Conservation (phyloP, 106 monocot species). For the Chionographis japonica region DNA sequence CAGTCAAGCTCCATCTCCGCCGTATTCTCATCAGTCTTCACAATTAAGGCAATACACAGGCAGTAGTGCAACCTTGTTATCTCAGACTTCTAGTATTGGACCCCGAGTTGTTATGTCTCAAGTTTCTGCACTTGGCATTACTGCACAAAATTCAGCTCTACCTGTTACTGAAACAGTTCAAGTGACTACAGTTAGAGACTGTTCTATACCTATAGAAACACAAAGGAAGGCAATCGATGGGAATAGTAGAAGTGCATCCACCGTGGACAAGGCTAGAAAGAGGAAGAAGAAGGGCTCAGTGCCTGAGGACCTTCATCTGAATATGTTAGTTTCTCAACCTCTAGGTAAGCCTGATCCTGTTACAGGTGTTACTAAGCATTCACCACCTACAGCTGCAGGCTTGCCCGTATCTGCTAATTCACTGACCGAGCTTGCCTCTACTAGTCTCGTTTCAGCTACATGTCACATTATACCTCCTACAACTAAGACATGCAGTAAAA, state of each 20-base stretch:
- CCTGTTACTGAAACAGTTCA: constrained; percentile 40
- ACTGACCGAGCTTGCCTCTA: constrained; percentile 20
- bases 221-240: too few relatives aligned
- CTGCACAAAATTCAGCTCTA: constrained; percentile 21
- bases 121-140: constrained; percentile 27
- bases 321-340: constrained; percentile 31
- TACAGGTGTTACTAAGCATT: constrained; percentile 12
- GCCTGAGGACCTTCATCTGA: constrained; percentile 10
- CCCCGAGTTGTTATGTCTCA: constrained; percentile 38
- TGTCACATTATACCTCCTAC: constrained; percentile 23
- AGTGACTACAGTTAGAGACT: constrained; percentile 35
- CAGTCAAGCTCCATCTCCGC: constrained; percentile 43
- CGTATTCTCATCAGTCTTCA: constrained; percentile 47
- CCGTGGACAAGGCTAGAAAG: constrained; percentile 58
- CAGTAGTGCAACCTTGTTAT: constrained; percentile 32
- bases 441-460: constrained; percentile 15
- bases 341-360: constrained; percentile 15
- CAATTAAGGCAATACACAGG: constrained; percentile 36
- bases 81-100: constrained; percentile 34
- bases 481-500: constrained; percentile 53
- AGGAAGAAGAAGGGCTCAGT: constrained; percentile 37
- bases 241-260: not conserved
- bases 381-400: constrained; percentile 11
- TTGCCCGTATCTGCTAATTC: constrained; percentile 16
- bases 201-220: constrained; percentile 11